Evolutionary conservation across 495 filamentous ascomycete genomes (phyloP).

Genomic region (Trichodelitschia bisporula): DNA sequence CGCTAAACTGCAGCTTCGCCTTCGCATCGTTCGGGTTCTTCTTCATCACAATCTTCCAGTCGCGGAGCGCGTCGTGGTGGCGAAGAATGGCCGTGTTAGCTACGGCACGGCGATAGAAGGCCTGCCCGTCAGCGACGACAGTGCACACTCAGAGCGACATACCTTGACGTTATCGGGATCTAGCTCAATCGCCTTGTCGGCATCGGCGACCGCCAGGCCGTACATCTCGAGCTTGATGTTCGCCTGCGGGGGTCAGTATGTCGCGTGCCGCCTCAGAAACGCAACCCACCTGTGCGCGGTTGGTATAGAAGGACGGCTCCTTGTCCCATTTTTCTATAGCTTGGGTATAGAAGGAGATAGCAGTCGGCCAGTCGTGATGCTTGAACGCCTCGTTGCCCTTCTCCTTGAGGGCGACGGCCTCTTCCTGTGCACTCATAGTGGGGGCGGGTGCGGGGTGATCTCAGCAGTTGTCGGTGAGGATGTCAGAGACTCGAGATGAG

Average conservation of each 20-base stretch:
- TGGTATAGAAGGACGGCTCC: conserved; percentile 77
- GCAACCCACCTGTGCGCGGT: conserved; percentile 57
- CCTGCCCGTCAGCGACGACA: conserved; percentile 28
- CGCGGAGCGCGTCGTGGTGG: conserved; percentile 64
- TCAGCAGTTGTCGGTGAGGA: too few species aligned
- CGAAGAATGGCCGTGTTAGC: conserved; percentile 75
- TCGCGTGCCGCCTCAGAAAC: not conserved
- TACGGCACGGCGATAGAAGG: conserved; percentile 83
- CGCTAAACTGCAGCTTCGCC: conserved; percentile 68
- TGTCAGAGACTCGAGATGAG: too few species aligned
- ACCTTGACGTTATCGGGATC: conserved; percentile 77
- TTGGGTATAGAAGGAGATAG: conserved; percentile 67
- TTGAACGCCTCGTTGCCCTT: conserved; percentile 87
- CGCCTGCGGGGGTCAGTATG: conserved; percentile 25
- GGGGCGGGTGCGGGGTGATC: not conserved
- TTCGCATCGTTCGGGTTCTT: conserved; percentile 70
- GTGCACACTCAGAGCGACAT: too few species aligned
- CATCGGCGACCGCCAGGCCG: conserved; percentile 78
- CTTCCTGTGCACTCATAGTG: conserved; percentile 26
- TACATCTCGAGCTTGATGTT: conserved; percentile 91
- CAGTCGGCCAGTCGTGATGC: conserved; percentile 62
- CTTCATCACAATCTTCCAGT: conserved; percentile 80
- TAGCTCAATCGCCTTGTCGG: conserved; percentile 78
- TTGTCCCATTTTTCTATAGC: conserved; percentile 70
- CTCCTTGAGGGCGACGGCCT: conserved; percentile 66